phyloP scores from a whole-genome alignment of 1,284 basidiomycete genomes.

The Ustilago loliicola region DNA sequence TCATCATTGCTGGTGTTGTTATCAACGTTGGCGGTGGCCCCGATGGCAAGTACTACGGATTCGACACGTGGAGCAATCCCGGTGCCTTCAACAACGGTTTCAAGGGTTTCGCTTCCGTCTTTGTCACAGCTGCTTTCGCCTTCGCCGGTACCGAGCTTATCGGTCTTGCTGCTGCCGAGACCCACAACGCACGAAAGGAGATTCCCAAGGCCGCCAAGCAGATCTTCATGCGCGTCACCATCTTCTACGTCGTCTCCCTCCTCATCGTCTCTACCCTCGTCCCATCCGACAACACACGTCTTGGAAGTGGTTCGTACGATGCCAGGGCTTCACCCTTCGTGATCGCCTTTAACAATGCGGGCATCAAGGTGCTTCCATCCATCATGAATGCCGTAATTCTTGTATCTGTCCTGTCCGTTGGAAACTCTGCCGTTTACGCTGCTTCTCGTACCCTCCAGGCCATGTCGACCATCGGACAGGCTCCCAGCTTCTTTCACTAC shows the following conservation, averaged over 20 bases:
- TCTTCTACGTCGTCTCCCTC: conserved; percentile 75
- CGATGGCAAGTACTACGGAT: conserved; percentile 56
- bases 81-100: conserved; percentile 68
- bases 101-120: conserved; percentile 67
- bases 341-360: conserved; percentile 72
- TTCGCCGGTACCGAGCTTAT: conserved; percentile 73
- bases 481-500: conserved; percentile 71
- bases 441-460: conserved; percentile 71
- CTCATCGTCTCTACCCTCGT: conserved; percentile 76
- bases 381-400: conserved; percentile 73
- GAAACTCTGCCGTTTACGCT: conserved; percentile 71
- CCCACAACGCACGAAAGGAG: conserved; percentile 72
- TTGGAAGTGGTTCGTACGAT: conserved; percentile 67
- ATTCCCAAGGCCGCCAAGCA: conserved; percentile 74
- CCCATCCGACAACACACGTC: conserved; percentile 66
- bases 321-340: conserved; percentile 74
- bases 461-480: conserved; percentile 70
- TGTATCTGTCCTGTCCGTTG: conserved; percentile 71
- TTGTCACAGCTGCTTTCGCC: conserved; percentile 66
- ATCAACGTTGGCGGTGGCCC: conserved; percentile 67
- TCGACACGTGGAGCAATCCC: conserved; percentile 61
- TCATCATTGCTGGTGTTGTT: conserved; percentile 67
- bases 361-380: conserved; percentile 72
- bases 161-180: conserved; percentile 79
- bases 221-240: conserved; percentile 72